Conservation (phyloP, 805 yeast genomes). For the Saturnispora diversa region DNA sequence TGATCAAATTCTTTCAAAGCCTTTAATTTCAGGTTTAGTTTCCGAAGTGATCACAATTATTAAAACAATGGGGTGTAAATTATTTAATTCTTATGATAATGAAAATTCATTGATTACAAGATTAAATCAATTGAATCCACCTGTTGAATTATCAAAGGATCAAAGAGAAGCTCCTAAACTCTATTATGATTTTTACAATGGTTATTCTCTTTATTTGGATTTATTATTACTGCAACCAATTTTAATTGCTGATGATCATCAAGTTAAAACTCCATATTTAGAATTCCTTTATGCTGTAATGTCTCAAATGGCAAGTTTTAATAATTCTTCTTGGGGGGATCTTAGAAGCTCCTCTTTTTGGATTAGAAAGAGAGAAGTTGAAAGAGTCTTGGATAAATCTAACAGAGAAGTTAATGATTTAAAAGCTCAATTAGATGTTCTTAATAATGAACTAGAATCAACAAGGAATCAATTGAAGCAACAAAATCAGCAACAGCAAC, state of each 20-base stretch:
- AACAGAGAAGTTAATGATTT: not conserved
- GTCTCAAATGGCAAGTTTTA: slow-evolving; percentile 43
- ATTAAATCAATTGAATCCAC: slow-evolving; percentile 43
- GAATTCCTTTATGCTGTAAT: slow-evolving; percentile 77
- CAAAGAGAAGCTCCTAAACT: slow-evolving; percentile 46
- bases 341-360: slow-evolving; percentile 9
- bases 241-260: slow-evolving; percentile 79
- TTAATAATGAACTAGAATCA: slow-evolving; percentile 1
- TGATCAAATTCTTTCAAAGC: slow-evolving; percentile 72
- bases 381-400: slow-evolving; percentile 17
- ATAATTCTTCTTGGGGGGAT: slow-evolving; percentile 6
- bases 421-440: not conserved
- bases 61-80: slow-evolving; percentile 68
- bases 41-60: slow-evolving; percentile 66
- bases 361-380: slow-evolving; percentile 22
- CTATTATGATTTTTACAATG: slow-evolving; percentile 57
- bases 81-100: slow-evolving; percentile 61
- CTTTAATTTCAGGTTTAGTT: slow-evolving; percentile 72
- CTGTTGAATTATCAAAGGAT: slow-evolving; percentile 21
- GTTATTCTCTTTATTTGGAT: slow-evolving; percentile 59
- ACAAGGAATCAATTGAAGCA: slow-evolving; percentile 14
- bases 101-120: slow-evolving; percentile 50
- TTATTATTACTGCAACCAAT: slow-evolving; percentile 78
- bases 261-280: slow-evolving; percentile 80
- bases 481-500: slow-evolving; percentile 12